Evolutionary conservation across 345 rosid species (phyloP).

Genomic region (Boechera divaricarpa): DNA sequence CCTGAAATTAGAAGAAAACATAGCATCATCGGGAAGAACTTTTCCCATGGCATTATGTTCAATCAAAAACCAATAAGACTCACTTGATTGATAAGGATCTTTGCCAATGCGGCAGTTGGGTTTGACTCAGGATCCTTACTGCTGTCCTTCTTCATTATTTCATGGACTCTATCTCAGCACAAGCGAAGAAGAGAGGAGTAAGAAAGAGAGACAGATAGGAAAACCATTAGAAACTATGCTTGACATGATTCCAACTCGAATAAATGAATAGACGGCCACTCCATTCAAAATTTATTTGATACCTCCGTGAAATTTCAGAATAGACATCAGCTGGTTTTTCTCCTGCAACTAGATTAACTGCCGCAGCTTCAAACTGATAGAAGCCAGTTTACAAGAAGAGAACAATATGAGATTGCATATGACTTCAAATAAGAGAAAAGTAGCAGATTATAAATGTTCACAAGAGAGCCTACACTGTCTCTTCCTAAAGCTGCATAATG

Average conservation of each 20-base stretch:
- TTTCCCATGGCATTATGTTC: neutral
- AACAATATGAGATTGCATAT: slow-evolving; percentile 17
- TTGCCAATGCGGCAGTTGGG: slow-evolving; percentile 80
- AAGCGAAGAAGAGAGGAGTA: slow-evolving; percentile 16
- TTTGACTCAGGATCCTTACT: slow-evolving; percentile 70
- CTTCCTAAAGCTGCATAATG: slow-evolving; percentile 99
- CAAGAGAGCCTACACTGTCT: slow-evolving; percentile 69
- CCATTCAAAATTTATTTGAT: slow-evolving; percentile 28
- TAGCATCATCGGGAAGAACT: neutral
- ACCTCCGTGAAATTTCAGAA: slow-evolving; percentile 94
- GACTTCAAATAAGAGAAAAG: slow-evolving; percentile 8
- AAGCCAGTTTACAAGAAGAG: slow-evolving; percentile 39
- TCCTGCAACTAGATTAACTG: slow-evolving; percentile 85
- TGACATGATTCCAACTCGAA: slow-evolving; percentile 12
- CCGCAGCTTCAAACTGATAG: slow-evolving; percentile 86
- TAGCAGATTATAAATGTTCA: slow-evolving; percentile 12
- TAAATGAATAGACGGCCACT: slow-evolving; percentile 11
- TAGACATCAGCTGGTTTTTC: slow-evolving; percentile 97
- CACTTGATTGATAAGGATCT: slow-evolving; percentile 83
- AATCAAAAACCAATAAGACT: slow-evolving; percentile 27
- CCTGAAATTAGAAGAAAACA: slow-evolving; percentile 62
- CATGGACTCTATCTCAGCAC: slow-evolving; percentile 71
- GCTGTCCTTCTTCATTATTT: slow-evolving; percentile 83
- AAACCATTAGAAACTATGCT: slow-evolving; percentile 12
- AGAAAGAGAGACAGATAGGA: slow-evolving; percentile 17